Evolutionary conservation across 2,329 filamentous ascomycete genomes (phyloP).

Genomic region (Ophiosphaerella herpotricha): DNA sequence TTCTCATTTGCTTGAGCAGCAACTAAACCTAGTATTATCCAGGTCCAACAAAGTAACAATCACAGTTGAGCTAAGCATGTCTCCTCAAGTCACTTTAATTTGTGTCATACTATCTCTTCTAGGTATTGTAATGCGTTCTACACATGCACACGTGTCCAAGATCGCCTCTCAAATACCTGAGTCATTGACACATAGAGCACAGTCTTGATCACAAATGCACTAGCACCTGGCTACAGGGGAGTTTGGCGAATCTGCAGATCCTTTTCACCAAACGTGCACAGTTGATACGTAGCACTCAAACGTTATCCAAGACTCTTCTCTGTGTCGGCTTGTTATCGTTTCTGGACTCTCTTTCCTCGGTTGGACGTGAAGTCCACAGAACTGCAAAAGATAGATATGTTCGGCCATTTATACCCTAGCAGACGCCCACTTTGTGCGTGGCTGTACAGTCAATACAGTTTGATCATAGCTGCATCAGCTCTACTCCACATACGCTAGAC

Average conservation of each 20-base stretch:
- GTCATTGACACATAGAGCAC: too few species aligned
- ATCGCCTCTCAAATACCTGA: too few species aligned
- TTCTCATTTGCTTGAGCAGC: too few species aligned
- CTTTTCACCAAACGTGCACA: background rate
- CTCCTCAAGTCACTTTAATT: too few species aligned
- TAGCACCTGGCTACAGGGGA: background rate
- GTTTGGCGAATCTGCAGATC: background rate
- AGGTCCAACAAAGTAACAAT: too few species aligned
- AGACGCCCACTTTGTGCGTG: constrained; percentile 17
- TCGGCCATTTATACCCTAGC: constrained; percentile 36
- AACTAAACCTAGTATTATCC: too few species aligned
- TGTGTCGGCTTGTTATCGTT: background rate
- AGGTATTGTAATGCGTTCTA: too few species aligned
- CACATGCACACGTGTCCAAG: too few species aligned
- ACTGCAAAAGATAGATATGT: constrained; percentile 19
- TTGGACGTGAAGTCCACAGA: constrained; percentile 19
- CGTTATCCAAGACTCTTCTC: background rate
- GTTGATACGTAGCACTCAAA: background rate
- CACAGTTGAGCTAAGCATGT: too few species aligned
- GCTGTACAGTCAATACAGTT: constrained; percentile 20
- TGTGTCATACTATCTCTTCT: too few species aligned
- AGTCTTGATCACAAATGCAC: too few species aligned
- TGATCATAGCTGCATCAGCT: constrained; percentile 21
- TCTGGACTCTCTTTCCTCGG: constrained; percentile 26
- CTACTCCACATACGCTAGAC: constrained; percentile 38